A percentile compares a stretch with the other conserved stretches of the same genome.
Evolutionary conservation across 257 asterid genomes (phyloP).

Genomic region (Salvia splendens): DNA sequence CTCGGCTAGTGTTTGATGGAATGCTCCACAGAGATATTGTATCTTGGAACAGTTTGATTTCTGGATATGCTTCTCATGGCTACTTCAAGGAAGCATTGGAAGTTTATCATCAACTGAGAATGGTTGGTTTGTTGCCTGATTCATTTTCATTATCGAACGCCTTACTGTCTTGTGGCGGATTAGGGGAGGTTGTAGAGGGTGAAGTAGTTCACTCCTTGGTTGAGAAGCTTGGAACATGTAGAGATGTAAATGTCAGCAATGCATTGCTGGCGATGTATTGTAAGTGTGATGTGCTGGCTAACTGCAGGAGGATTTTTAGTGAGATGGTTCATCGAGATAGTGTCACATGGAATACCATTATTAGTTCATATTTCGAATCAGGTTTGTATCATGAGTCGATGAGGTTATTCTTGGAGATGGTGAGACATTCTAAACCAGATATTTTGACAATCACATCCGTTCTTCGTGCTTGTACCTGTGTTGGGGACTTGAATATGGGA

Average conservation of each 20-base stretch:
- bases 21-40: slow-evolving; percentile 69
- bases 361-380: slow-evolving; percentile 58
- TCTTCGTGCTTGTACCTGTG: slow-evolving; percentile 68
- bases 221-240: slow-evolving; percentile 59
- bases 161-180: slow-evolving; percentile 61
- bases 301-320: slow-evolving; percentile 48
- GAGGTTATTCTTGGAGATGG: slow-evolving; percentile 56
- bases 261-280: slow-evolving; percentile 70
- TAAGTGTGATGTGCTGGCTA: slow-evolving; percentile 53
- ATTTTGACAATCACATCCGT: slow-evolving; percentile 60
- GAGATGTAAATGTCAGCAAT: slow-evolving; percentile 53
- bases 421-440: slow-evolving; percentile 55
- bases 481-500: slow-evolving; percentile 61
- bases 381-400: slow-evolving; percentile 59
- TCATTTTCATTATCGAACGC: slow-evolving; percentile 55
- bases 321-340: slow-evolving; percentile 66
- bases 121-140: slow-evolving; percentile 51
- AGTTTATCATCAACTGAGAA: slow-evolving; percentile 42
- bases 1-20: slow-evolving; percentile 63
- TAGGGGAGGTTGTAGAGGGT: slow-evolving; percentile 62
- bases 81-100: slow-evolving; percentile 62
- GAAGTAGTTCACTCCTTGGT: slow-evolving; percentile 59
- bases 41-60: slow-evolving; percentile 82
- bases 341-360: slow-evolving; percentile 76
- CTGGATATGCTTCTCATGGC: slow-evolving; percentile 74